Percentiles rank a stretch among this genome's conserved stretches.
phyloP scores from a whole-genome alignment of 768 basidiomycete species.

The Auriscalpium microsporum region DNA sequence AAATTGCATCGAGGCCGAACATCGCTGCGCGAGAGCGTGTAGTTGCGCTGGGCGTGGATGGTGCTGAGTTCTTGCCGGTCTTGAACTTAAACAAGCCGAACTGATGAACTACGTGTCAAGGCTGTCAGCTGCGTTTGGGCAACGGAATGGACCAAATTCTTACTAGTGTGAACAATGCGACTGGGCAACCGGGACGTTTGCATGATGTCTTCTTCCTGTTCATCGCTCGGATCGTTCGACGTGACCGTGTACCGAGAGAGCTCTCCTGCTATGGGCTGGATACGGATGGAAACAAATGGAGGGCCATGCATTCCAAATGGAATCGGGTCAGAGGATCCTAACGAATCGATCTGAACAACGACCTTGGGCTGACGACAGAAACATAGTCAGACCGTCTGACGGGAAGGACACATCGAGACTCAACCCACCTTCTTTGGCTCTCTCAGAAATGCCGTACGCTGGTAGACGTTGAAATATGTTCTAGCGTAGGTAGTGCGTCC shows the following conservation, averaged over 20 bases:
- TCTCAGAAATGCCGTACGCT: slow-evolving; percentile 68
- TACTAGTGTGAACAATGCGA: slow-evolving; percentile 77
- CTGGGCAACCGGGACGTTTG: slow-evolving; percentile 66
- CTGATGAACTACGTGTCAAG: slow-evolving; percentile 56
- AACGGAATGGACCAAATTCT: slow-evolving; percentile 16
- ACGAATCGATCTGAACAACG: slow-evolving; percentile 76
- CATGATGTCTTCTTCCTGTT: slow-evolving; percentile 75
- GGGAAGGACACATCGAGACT: not conserved
- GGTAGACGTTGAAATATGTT: slow-evolving; percentile 88
- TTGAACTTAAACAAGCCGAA: slow-evolving; percentile 85
- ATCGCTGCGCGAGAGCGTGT: slow-evolving; percentile 73
- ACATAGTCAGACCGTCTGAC: not conserved
- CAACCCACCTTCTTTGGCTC: slow-evolving; percentile 66
- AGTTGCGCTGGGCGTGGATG: slow-evolving; percentile 75
- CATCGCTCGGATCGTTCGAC: slow-evolving; percentile 66
- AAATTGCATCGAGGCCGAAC: slow-evolving; percentile 84
- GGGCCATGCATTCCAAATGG: slow-evolving; percentile 62
- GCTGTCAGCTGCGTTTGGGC: slow-evolving; percentile 1
- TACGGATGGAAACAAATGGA: slow-evolving; percentile 71
- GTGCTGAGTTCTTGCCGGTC: slow-evolving; percentile 68
- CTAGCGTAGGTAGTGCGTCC: slow-evolving; percentile 59
- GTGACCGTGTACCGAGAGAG: slow-evolving; percentile 72
- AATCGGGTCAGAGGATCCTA: slow-evolving; percentile 67
- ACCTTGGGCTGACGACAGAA: slow-evolving; percentile 63
- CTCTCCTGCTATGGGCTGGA: slow-evolving; percentile 80